Conservation (phyloP, 192 early-diverging fungal species). For the Diversispora eburnea region DNA sequence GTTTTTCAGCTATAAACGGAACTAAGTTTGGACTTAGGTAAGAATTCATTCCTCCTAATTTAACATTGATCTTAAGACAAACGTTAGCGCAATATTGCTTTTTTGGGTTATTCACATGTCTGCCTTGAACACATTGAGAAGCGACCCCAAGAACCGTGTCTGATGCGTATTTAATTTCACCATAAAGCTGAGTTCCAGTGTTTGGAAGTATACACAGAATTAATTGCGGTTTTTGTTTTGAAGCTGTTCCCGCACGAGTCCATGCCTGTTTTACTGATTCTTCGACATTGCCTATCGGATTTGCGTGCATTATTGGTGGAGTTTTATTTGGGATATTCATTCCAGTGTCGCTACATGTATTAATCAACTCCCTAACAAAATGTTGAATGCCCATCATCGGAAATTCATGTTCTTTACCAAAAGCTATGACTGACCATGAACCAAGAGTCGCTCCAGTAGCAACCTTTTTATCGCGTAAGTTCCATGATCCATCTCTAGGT, state of each 20-base stretch:
- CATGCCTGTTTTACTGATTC: conserved; percentile 66
- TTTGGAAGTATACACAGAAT: conserved; percentile 77
- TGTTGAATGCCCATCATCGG: conserved; percentile 27
- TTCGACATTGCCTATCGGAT: conserved; percentile 69
- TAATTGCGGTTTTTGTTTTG: conserved; percentile 68
- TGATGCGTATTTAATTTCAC: conserved; percentile 75
- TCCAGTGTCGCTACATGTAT: background rate
- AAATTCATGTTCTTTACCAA: conserved; percentile 58
- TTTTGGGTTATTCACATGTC: conserved; percentile 71
- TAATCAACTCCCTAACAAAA: background rate
- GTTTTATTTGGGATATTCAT: conserved; percentile 13
- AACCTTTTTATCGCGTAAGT: conserved; percentile 78
- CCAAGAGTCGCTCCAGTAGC: conserved; percentile 67
- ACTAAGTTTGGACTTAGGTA: background rate
- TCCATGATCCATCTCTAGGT: conserved; percentile 79
- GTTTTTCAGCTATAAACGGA: conserved; percentile 34
- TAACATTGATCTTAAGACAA: too few species aligned
- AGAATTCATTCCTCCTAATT: conserved; percentile 64
- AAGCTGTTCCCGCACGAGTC: conserved; percentile 62
- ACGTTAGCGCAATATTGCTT: conserved; percentile 63
- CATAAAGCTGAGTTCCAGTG: conserved; percentile 76
- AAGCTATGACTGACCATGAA: conserved; percentile 78
- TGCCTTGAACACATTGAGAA: conserved; percentile 87
- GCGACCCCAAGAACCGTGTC: conserved; percentile 85
- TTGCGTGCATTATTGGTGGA: conserved; percentile 48